Percentiles rank a stretch among this genome's conserved stretches.
phyloP scores from a whole-genome alignment of 2,329 filamentous ascomycete genomes.

The Clonostachys chloroleuca region DNA sequence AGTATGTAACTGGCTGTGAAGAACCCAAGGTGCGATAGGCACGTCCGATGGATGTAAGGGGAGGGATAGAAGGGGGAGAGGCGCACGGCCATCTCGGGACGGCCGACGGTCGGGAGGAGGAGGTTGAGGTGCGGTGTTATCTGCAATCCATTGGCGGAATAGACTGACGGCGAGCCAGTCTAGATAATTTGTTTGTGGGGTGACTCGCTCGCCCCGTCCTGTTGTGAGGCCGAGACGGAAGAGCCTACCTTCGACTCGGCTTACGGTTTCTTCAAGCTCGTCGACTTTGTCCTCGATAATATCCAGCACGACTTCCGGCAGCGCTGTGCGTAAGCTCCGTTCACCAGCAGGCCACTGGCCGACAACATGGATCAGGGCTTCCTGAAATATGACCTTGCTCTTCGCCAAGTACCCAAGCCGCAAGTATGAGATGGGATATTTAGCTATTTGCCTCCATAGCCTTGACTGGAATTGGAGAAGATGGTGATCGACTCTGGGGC shows the following conservation, averaged over 20 bases:
- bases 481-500: constrained; percentile 88
- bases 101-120: constrained; percentile 14
- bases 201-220: constrained; percentile 75
- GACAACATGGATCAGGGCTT: constrained; percentile 89
- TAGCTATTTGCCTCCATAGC: constrained; percentile 94
- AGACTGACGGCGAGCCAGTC: constrained; percentile 86
- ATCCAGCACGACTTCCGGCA: constrained; percentile 76
- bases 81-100: constrained; percentile 22
- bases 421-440: constrained; percentile 89
- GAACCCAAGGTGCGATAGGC: constrained; percentile 76
- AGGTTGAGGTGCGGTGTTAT: constrained; percentile 74
- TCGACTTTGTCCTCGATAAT: constrained; percentile 94
- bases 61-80: constrained; percentile 32
- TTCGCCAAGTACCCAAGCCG: constrained; percentile 84
- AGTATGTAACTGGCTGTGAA: constrained; percentile 55
- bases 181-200: constrained; percentile 72
- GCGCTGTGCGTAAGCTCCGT: constrained; percentile 67
- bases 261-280: constrained; percentile 79
- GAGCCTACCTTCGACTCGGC: constrained; percentile 73
- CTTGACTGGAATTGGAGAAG: constrained; percentile 85
- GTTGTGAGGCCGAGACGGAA: constrained; percentile 79
- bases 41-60: constrained; percentile 59
- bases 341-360: constrained; percentile 87
- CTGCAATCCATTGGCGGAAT: constrained; percentile 90
- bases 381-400: constrained; percentile 77